phyloP scores from a whole-genome alignment of 805 yeast genomes.

The Blastobotrys parvus region DNA sequence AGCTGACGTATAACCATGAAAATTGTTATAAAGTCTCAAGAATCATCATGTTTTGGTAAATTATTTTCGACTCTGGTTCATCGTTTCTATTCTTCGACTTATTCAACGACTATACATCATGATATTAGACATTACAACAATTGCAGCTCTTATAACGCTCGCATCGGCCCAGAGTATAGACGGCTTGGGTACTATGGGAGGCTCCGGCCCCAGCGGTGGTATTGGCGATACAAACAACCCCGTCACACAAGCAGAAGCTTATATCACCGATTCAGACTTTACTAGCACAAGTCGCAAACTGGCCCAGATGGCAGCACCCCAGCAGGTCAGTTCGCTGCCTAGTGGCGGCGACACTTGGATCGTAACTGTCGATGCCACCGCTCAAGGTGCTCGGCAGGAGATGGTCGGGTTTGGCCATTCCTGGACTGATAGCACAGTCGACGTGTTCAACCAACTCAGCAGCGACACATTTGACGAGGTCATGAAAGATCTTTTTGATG shows the following conservation, averaged over 20 bases:
- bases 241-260: not conserved
- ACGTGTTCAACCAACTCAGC: not conserved
- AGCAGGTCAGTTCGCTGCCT: not conserved
- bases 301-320: not conserved
- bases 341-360: not conserved
- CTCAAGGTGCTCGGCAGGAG: conserved; percentile 4
- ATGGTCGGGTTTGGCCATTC: conserved; percentile 5
- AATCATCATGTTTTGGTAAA: too few species aligned
- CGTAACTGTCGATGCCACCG: not conserved
- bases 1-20: too few species aligned
- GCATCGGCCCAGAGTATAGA: conserved; percentile 1
- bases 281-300: not conserved
- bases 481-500: conserved; percentile 2
- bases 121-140: too few species aligned
- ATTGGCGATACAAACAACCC: conserved; percentile 4
- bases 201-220: conserved; percentile 5
- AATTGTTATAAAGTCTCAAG: too few species aligned
- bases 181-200: conserved; percentile 4
- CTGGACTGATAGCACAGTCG: conserved; percentile 3
- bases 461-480: not conserved
- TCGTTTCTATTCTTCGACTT: too few species aligned
- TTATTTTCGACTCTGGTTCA: too few species aligned
- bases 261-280: conserved; percentile 2
- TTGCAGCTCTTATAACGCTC: too few species aligned
- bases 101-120: too few species aligned